A percentile compares a stretch with the other conserved stretches of the same genome.
These are phyloP conservation scores for Botryosphaeria dothidea DNA, from an alignment of 2,329 filamentous ascomycete species.

Conservation along the genomic window DNA sequence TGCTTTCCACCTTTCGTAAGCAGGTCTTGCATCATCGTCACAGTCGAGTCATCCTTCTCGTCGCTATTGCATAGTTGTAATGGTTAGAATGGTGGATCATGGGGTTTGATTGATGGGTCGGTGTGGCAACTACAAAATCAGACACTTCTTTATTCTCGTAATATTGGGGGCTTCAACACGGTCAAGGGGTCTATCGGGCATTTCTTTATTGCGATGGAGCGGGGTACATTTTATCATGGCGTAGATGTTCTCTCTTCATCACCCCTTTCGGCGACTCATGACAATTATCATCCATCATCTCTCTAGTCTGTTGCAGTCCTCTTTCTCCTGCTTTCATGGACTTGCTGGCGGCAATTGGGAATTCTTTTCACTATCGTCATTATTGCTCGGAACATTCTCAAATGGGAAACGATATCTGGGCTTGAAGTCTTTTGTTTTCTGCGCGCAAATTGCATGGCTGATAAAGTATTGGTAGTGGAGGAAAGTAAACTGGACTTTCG, in stretches of 20 bases:
- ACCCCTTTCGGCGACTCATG: slow-evolving; percentile 14
- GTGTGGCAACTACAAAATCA: slow-evolving; percentile 3
- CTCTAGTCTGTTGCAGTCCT: not conserved
- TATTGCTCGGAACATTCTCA: not conserved
- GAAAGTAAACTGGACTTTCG: not conserved
- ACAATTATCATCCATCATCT: slow-evolving; percentile 1
- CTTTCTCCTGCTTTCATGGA: not conserved
- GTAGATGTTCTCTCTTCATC: slow-evolving; percentile 8
- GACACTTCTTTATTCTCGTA: slow-evolving; percentile 8
- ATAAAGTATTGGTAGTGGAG: not conserved
- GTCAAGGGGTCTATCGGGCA: not conserved
- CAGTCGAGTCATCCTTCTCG: slow-evolving; percentile 6
- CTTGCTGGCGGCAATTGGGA: not conserved
- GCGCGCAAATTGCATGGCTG: slow-evolving; percentile 3
- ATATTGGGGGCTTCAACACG: not conserved
- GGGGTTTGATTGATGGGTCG: not conserved
- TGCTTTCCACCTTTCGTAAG: slow-evolving; percentile 89
- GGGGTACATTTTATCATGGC: slow-evolving; percentile 4
- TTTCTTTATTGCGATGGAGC: not conserved
- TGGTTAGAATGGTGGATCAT: slow-evolving; percentile 12
- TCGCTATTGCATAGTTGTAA: slow-evolving; percentile 9
- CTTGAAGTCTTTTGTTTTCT: not conserved
- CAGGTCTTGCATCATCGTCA: not conserved
- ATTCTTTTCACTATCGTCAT: not conserved
- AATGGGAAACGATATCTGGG: not conserved